phyloP scores from a whole-genome alignment of 2,329 filamentous ascomycete genomes.

The Aspergillus sp. region DNA sequence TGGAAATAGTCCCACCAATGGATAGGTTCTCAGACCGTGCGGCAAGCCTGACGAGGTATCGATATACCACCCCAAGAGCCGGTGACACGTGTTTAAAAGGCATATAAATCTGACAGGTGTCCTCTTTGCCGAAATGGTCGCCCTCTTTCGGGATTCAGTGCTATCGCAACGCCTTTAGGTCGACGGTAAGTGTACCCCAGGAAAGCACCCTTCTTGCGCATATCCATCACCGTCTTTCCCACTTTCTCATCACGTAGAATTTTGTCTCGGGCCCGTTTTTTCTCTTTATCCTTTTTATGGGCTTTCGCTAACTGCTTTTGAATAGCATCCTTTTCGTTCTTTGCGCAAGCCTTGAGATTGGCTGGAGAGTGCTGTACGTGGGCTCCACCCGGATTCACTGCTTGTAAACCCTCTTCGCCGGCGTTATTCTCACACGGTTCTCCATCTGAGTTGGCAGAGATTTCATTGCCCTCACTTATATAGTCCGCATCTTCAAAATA shows the following conservation, averaged over 20 bases:
- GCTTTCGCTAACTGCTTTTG: slow-evolving; percentile 18
- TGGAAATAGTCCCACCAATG: no score
- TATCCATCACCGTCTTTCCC: slow-evolving; percentile 65
- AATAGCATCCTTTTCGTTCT: no score
- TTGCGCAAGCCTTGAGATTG: no score
- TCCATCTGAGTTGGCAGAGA: no score
- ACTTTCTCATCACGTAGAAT: slow-evolving; percentile 69
- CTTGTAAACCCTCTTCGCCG: no score
- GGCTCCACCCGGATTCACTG: no score
- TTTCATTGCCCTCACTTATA: slow-evolving; percentile 48
- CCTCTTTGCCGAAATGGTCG: slow-evolving; percentile 19
- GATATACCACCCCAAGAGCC: background rate
- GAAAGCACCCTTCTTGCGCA: slow-evolving; percentile 79
- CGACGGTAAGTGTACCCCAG: slow-evolving; percentile 80
- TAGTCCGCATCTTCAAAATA: slow-evolving; percentile 81
- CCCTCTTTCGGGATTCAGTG: slow-evolving; percentile 29
- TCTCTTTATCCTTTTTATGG: slow-evolving; percentile 57
- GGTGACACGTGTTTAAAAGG: background rate
- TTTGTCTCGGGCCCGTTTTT: slow-evolving; percentile 79
- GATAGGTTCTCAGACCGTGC: background rate
- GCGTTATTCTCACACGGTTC: no score
- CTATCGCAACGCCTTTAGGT: slow-evolving; percentile 31
- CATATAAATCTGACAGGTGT: slow-evolving; percentile 21
- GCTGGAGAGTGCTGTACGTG: no score
- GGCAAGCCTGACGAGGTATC: background rate